Evolutionary conservation across 1,284 basidiomycete genomes (phyloP).

Genomic region (Prillingera fragicola): DNA sequence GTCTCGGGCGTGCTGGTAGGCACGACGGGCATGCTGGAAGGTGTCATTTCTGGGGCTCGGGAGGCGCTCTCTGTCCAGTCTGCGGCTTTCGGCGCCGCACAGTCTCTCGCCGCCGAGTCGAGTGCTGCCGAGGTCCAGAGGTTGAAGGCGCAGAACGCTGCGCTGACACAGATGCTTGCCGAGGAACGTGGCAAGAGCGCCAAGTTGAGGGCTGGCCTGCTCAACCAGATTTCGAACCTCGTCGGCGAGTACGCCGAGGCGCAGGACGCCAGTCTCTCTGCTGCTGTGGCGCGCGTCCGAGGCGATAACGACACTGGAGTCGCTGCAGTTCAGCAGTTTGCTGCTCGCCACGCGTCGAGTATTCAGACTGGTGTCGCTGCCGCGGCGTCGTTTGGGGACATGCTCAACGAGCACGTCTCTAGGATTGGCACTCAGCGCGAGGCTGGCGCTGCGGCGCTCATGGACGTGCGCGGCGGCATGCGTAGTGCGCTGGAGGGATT

Average conservation of each 20-base stretch:
- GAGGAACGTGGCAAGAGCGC: constrained; percentile 62
- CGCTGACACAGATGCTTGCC: constrained; percentile 59
- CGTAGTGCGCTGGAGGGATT: constrained; percentile 23
- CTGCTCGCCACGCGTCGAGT: too few species aligned
- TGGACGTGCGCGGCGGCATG: constrained; percentile 23
- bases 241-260: constrained; percentile 64
- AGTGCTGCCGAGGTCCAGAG: constrained; percentile 60
- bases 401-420: too few species aligned
- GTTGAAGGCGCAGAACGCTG: constrained; percentile 67
- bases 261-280: constrained; percentile 63
- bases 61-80: constrained; percentile 58
- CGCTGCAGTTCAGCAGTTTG: constrained; percentile 32
- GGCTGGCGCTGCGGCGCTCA: constrained; percentile 20
- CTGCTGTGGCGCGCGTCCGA: constrained; percentile 57
- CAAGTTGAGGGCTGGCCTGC: constrained; percentile 63
- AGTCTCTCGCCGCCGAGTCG: constrained; percentile 53
- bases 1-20: constrained; percentile 41
- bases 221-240: constrained; percentile 64
- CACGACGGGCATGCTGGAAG: constrained; percentile 55
- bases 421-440: too few species aligned
- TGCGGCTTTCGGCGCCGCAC: constrained; percentile 54
- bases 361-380: background rate
- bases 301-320: constrained; percentile 57
- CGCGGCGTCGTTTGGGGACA: background rate
- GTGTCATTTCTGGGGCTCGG: constrained; percentile 57